These are phyloP conservation scores for Begonia fuchsioides DNA, from an alignment of 306 rosid genomes.

Conservation along the genomic window DNA sequence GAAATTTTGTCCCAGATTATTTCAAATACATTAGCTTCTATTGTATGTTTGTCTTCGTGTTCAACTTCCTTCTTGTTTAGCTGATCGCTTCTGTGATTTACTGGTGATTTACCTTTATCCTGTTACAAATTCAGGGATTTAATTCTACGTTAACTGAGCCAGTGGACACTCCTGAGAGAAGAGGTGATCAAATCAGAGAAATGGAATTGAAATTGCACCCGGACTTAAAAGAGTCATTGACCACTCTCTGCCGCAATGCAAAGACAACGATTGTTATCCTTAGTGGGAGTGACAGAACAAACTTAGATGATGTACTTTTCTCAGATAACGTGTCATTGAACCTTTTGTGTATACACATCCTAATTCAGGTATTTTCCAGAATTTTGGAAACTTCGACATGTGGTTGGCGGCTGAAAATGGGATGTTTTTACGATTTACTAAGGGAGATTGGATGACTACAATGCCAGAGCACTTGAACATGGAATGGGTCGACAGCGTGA, in stretches of 20 bases:
- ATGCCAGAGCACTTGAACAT: constrained; percentile 92
- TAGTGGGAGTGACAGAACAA: constrained; percentile 65
- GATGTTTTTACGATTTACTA: constrained; percentile 66
- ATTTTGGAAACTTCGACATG: constrained; percentile 57
- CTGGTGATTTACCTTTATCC: background rate
- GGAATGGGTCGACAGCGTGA: constrained; percentile 92
- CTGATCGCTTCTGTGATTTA: too few species aligned
- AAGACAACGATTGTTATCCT: constrained; percentile 77
- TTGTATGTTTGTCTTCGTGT: too few species aligned
- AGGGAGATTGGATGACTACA: constrained; percentile 93
- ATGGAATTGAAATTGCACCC: constrained; percentile 86
- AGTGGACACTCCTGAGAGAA: constrained; percentile 49
- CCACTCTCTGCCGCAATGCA: constrained; percentile 50
- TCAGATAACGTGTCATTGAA: constrained; percentile 2
- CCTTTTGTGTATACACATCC: constrained; percentile 6
- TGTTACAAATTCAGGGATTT: constrained; percentile 53
- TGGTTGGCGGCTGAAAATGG: constrained; percentile 99
- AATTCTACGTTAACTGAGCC: constrained; percentile 81
- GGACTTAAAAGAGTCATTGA: constrained; percentile 47
- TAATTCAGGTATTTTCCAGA: constrained; percentile 38
- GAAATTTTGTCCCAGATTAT: too few species aligned
- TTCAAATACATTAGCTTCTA: too few species aligned
- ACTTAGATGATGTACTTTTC: constrained; percentile 57
- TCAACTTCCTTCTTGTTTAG: too few species aligned
- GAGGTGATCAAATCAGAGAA: constrained; percentile 80